Evolutionary conservation across 2,329 filamentous ascomycete species (phyloP).

Genomic region (Cercospora berteroae): DNA sequence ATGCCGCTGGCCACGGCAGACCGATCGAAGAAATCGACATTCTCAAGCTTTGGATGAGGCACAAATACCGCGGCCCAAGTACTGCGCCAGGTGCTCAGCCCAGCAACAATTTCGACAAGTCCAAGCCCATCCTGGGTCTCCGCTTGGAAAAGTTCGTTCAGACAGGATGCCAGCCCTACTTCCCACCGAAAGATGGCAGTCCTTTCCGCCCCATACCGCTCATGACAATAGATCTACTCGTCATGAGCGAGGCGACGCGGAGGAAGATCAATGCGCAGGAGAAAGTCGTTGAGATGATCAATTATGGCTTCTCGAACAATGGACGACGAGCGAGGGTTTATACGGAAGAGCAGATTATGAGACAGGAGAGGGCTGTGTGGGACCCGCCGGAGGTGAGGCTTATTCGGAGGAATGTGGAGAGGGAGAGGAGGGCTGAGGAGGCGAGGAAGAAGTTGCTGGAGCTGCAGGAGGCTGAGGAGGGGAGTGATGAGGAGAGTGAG

Average conservation of each 20-base stretch:
- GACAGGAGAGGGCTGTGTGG: conserved; percentile 8
- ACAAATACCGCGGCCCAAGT: conserved; percentile 47
- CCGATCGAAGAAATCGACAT: conserved; percentile 49
- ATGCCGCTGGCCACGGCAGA: conserved; percentile 17
- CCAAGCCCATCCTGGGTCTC: conserved; percentile 51
- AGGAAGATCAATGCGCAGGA: conserved; percentile 55
- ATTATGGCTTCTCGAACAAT: conserved; percentile 53
- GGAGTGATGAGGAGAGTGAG: neutral
- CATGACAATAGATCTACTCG: conserved; percentile 41
- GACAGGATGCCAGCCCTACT: conserved; percentile 15
- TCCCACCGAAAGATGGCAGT: conserved; percentile 9
- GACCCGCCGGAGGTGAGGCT: conserved; percentile 9
- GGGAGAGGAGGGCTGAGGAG: conserved; percentile 1
- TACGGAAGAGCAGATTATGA: conserved; percentile 13
- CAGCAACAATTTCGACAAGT: conserved; percentile 4
- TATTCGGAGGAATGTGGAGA: conserved; percentile 7
- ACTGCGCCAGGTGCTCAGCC: conserved; percentile 21
- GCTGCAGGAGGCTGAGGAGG: neutral
- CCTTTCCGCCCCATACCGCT: conserved; percentile 14
- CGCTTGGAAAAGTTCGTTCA: conserved; percentile 33
- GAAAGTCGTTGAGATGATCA: conserved; percentile 57
- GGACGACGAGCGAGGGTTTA: neutral
- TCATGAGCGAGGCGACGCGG: conserved; percentile 56
- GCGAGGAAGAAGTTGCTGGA: conserved; percentile 2
- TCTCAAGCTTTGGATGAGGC: conserved; percentile 58